Base-by-base conservation (phyloP, 495 filamentous ascomycete genomes). In the Umbilicaria muhlenbergii region DNA sequence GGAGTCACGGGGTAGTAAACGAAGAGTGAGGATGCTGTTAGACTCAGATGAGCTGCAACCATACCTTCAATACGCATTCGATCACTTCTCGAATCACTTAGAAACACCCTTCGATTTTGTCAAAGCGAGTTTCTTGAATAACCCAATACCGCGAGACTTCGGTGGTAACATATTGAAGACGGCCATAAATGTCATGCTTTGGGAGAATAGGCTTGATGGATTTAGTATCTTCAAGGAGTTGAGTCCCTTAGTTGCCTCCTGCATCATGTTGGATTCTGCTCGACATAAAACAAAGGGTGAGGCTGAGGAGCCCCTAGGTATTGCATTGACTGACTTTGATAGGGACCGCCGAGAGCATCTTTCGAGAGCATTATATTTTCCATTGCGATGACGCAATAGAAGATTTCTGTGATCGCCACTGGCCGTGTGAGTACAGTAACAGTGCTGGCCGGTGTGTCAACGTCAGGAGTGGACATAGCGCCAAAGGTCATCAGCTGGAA, bases 311-410 rank as follows among this genome's bases (percentile, higher is more conserved):
- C 34, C 0, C 17, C 18, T 18, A 28, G 17, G 13, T 43, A 19
- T 4, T 32, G 4, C 14, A 21, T 33, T 42, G 33, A 14, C 28
- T 13, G 37, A 38, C 31, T 38, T 19, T 17, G 39, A 15, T 16
- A 39, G 38, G 33, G 14, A 49, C 21, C 38, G 32, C 16, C 13
- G 3, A 19, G 11, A 40, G 40, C 47, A 45, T 55, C 19, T 39
- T 32, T n/a, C 39, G 35, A 18, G 13, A 49, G 12, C 42, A 36
- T 17, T 47, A 47, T 24, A 39, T 38, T n/a, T 56, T 54, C 43
- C 57, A 59, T 36, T 69, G 65, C 36, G 56, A 59, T 12, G 57
- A 58, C 11, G 71, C 71, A 0, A 43, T 75, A n/a, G 58, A 64
- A 17, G 55, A 67, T 11, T 76, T 73, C 44, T 63, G 65, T 37